Base-by-base conservation (phyloP, 352 stramenopile genomes). In the Phytophthora syringae region DNA sequence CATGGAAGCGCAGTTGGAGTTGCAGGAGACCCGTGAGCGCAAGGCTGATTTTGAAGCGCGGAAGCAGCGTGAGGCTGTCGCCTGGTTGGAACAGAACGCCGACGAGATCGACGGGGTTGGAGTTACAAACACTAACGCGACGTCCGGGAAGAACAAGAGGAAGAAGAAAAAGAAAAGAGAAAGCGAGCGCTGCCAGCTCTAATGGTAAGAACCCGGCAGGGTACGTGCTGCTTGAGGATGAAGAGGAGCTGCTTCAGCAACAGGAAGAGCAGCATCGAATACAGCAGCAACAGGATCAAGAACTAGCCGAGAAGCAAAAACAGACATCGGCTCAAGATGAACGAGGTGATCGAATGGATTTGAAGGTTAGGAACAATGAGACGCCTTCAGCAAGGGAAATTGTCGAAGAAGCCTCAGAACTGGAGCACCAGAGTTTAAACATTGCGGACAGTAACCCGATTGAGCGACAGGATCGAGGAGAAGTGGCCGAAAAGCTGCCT, bases 81-180 rank as follows among this genome's bases (percentile, higher is more conserved):
- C 74, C 6, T 92, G 83, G 82, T 59, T 90, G 2, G 67, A 84
- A 55, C 62, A 76, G 32, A 79, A 80, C 42, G 70, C 72, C 5
- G 74, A 84, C 13, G 73, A 80, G 27, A 57, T 50, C 39, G 60
- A 63, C n/a, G 43, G 50, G 40, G 65, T 34, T 43, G 42, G 54
- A 3, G 45, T 52, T 11, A 47, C 56, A 13, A 84, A 73, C 24
- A 37, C 56, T 21, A 73, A 67, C n/a, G 7, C 21, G 4, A 51
- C 57, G 20, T 63, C 52, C 1, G 57, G 48, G 13, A 88, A 89
- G 58, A 84, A 59, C 47, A 93, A 91, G 55, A 89, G 84, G 55
- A 92, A 90, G 67, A 90, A 90, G 52, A 74, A 77, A 22, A 93
- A 87, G 63, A 86, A 87, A 60, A 83, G 85, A 47, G 88, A 82